These are phyloP conservation scores for Cyamopsis tetragonoloba DNA, from an alignment of 306 rosid species.

Conservation along the genomic window DNA sequence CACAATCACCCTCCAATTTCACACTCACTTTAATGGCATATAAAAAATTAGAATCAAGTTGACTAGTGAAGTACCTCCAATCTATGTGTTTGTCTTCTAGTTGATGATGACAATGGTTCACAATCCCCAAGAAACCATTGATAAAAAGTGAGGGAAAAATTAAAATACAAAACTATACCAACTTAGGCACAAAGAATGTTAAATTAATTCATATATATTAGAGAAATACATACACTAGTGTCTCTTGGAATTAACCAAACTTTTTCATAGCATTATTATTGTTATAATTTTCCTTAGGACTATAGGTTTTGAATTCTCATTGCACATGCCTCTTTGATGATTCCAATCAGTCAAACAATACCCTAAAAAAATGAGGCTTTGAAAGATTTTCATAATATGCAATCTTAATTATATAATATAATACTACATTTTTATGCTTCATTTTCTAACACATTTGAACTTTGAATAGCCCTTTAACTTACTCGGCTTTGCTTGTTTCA, in stretches of 20 bases:
- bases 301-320: constrained; percentile 17
- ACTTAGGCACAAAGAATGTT: constrained; percentile 15
- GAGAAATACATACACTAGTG: background rate
- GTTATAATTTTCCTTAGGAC: constrained; percentile 9
- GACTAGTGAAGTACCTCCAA: constrained; percentile 18
- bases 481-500: background rate
- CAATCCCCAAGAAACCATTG: constrained; percentile 19
- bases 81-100: constrained; percentile 19
- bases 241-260: background rate
- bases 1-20: background rate
- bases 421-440: background rate
- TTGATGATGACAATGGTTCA: background rate
- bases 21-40: background rate
- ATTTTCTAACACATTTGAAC: background rate
- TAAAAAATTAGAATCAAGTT: background rate
- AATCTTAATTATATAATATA: too few species aligned
- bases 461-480: background rate
- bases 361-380: constrained; percentile 15
- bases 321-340: background rate
- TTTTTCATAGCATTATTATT: background rate
- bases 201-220: background rate
- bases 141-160: background rate
- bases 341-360: constrained; percentile 24
- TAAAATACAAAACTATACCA: background rate
- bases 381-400: constrained; percentile 7